Conservation (phyloP, 192 early-diverging fungal genomes). For the Jimgerdemannia flammicorona region DNA sequence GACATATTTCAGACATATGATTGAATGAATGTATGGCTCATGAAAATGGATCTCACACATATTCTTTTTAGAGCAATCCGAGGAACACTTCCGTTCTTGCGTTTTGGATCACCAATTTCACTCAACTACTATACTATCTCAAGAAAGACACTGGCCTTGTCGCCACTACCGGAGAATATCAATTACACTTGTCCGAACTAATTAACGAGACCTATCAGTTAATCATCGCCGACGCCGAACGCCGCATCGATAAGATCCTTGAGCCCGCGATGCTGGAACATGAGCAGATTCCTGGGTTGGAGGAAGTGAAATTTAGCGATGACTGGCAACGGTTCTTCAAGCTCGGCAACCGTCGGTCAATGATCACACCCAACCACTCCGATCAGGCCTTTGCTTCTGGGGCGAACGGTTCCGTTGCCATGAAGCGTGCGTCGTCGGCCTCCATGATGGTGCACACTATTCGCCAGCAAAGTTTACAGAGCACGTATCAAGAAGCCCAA, state of each 20-base stretch:
- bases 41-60: not conserved
- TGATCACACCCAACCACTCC: slow-evolving; percentile 7
- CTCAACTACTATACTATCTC: slow-evolving; percentile 80
- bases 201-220: slow-evolving; percentile 67
- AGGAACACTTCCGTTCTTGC: slow-evolving; percentile 39
- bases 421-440: slow-evolving; percentile 2
- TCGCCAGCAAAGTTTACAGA: not conserved
- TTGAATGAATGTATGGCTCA: too few species aligned
- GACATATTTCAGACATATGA: too few species aligned
- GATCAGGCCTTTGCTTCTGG: not conserved
- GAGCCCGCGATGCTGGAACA: slow-evolving; percentile 66
- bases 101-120: slow-evolving; percentile 86
- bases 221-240: slow-evolving; percentile 60
- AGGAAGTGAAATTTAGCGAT: slow-evolving; percentile 50
- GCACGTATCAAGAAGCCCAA: slow-evolving; percentile 6
- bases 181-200: slow-evolving; percentile 79
- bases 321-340: slow-evolving; percentile 58
- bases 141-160: slow-evolving; percentile 81
- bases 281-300: slow-evolving; percentile 66
- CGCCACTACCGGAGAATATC: slow-evolving; percentile 62
- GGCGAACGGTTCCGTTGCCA: slow-evolving; percentile 1
- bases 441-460: slow-evolving; percentile 2
- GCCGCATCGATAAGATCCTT: slow-evolving; percentile 61
- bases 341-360: slow-evolving; percentile 28
- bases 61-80: slow-evolving; percentile 1